These are phyloP conservation scores for Gentiana straminea DNA, from an alignment of 257 asterid genomes.

Conservation along the genomic window DNA sequence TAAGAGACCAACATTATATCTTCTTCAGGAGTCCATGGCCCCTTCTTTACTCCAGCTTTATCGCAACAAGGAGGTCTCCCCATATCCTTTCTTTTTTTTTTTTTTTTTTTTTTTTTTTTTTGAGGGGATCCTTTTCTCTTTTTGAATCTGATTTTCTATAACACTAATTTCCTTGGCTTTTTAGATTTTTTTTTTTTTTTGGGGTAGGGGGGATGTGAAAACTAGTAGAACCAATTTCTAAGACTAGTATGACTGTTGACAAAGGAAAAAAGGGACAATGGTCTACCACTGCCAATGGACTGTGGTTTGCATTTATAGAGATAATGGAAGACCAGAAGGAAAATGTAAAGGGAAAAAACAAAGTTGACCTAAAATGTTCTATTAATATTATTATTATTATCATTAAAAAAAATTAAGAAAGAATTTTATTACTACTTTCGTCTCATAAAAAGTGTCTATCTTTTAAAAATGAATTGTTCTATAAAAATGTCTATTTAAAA, in stretches of 20 bases:
- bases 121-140: background rate
- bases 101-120: background rate
- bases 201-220: too few species aligned
- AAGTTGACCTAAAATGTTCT: constrained; percentile 24
- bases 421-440: too few species aligned
- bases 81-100: constrained; percentile 21
- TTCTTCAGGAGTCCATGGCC: constrained; percentile 99
- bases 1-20: constrained; percentile 71
- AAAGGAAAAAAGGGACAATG: constrained; percentile 35
- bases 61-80: constrained; percentile 98
- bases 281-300: constrained; percentile 14
- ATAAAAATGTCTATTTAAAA: too few species aligned
- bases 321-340: constrained; percentile 3
- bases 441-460: too few species aligned
- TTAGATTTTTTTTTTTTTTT: too few species aligned
- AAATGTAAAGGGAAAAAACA: constrained; percentile 1
- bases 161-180: too few species aligned
- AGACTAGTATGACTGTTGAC: constrained; percentile 1
- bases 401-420: too few species aligned
- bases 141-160: background rate
- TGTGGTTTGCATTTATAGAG: constrained; percentile 37
- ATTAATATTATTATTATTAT: too few species aligned
- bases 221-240: too few species aligned
- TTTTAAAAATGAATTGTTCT: too few species aligned
- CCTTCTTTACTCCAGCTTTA: constrained; percentile 76